Conservation (phyloP, 2,329 filamentous ascomycete species). For the Albifimbria verrucaria region DNA sequence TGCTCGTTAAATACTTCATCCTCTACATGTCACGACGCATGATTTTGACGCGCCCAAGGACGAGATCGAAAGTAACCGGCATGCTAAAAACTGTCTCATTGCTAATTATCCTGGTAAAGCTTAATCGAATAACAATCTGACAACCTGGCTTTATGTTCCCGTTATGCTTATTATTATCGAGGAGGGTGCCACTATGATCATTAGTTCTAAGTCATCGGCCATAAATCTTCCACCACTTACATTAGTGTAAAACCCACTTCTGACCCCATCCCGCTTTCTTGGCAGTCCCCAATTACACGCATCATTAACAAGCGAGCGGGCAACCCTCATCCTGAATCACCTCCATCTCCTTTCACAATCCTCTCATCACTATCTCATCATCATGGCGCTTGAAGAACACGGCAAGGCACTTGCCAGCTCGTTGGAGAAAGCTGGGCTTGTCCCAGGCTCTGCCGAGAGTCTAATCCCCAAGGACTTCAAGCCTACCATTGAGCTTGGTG, state of each 20-base stretch:
- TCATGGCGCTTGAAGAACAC: neutral
- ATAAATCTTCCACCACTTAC: neutral
- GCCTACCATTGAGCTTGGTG: conserved; percentile 34
- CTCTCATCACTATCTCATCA: neutral
- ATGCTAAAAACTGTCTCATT: too few relatives aligned
- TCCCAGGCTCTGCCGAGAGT: conserved; percentile 33
- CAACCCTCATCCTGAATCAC: neutral
- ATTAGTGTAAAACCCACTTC: neutral
- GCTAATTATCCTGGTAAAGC: too few relatives aligned
- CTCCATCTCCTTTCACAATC: neutral
- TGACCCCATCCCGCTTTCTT: neutral
- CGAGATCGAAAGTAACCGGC: too few relatives aligned
- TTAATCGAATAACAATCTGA: too few relatives aligned
- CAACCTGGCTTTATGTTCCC: too few relatives aligned
- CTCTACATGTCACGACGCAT: too few relatives aligned
- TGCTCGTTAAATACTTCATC: too few relatives aligned
- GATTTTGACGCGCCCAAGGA: too few relatives aligned
- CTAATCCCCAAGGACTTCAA: conserved; percentile 40
- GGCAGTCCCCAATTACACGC: neutral
- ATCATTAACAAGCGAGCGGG: neutral
- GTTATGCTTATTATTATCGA: too few relatives aligned
- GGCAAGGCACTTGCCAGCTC: conserved; percentile 13
- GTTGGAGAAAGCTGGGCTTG: conserved; percentile 34
- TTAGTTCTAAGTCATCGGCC: too few relatives aligned
- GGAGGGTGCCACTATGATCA: too few relatives aligned